Percentiles rank a stretch among this genome's conserved stretches.
These are phyloP conservation scores for Phytophthora capsici DNA, from an alignment of 352 stramenopile species.

Conservation along the genomic window DNA sequence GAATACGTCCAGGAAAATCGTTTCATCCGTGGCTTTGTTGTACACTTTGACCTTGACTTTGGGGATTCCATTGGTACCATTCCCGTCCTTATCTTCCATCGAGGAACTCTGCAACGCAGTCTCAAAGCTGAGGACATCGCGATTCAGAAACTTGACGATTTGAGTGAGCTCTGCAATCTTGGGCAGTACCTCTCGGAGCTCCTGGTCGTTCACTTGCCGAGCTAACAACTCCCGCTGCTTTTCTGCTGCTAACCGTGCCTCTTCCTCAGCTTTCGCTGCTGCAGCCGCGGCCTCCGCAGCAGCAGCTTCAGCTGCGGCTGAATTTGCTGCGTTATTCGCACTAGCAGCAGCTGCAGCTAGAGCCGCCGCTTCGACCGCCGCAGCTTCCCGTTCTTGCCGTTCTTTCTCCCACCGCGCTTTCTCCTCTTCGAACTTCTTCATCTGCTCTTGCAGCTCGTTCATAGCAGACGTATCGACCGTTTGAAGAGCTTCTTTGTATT, in stretches of 20 bases:
- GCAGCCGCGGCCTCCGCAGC: constrained; percentile 46
- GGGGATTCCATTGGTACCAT: constrained; percentile 54
- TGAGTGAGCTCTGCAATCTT: constrained; percentile 94
- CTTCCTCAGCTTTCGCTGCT: constrained; percentile 43
- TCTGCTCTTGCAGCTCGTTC: constrained; percentile 90
- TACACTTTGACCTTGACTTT: constrained; percentile 93
- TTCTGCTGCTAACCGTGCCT: constrained; percentile 40
- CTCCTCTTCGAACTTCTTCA: constrained; percentile 89
- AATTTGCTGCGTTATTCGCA: constrained; percentile 20
- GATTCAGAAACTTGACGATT: constrained; percentile 91
- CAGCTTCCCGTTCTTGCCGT: constrained; percentile 57
- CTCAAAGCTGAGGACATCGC: constrained; percentile 92
- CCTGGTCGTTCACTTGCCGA: constrained; percentile 89
- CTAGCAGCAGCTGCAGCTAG: constrained; percentile 41
- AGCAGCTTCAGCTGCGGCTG: constrained; percentile 27
- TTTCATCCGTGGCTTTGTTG: constrained; percentile 89
- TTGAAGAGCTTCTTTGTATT: constrained; percentile 90
- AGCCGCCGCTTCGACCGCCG: constrained; percentile 24
- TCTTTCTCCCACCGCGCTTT: constrained; percentile 90
- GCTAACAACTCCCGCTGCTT: constrained; percentile 73
- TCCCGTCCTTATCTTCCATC: constrained; percentile 45
- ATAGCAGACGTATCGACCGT: constrained; percentile 73
- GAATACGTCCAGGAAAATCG: constrained; percentile 93
- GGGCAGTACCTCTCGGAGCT: constrained; percentile 92
- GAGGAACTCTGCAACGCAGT: constrained; percentile 86